Base-by-base conservation (phyloP, 306 rosid genomes). In the Rosa persica region DNA sequence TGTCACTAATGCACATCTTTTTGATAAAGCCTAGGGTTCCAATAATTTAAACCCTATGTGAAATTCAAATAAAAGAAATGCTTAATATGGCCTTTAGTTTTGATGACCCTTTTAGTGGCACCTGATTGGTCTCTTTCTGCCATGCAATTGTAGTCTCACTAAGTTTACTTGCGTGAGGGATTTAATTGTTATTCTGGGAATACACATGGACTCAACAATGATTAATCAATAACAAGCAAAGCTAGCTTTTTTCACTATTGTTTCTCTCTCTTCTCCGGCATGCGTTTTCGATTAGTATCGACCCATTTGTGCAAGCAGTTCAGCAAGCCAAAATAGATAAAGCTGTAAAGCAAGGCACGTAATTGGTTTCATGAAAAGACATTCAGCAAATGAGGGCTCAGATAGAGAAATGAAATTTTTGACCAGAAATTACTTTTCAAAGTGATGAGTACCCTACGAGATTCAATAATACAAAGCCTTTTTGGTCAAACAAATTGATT, bases 401-500 rank as follows among this genome's bases (percentile, higher is more conserved):
- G 69, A 23, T 22, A 25, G 39, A 76, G 57, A 68, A 48, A 72
- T 72, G 78, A 22, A 74, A 79, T 84, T 83, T 87, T 87, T 87
- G 85, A 87, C 88, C 69, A 15, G 44, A 81, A 27, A 66, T 17
- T 27, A 78, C 76, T 83, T 85, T 87, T 77, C 78, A 74, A 86
- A 52, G 38, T 57, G 76, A n/a, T 57, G 78, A 55, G 66, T 30
- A 64, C 13, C 70, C 71, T 36, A 39, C 8, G 25, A 65, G 75
- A 57, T 52, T 71, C 70, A 70, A 51, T 75, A 55, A 78, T 70
- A 61, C 9, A 68, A 25, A 58, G 23, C 76, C 83, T 75, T 83
- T 78, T 55, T 9, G 73, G 80, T 71, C 84, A 74, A 82, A 70
- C 38, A 60, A 61, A 55, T 68, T 51, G 47, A 48, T 36, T 64